Base-by-base conservation (phyloP, 1,139 yeast species). In the Fermentozyma sake region DNA sequence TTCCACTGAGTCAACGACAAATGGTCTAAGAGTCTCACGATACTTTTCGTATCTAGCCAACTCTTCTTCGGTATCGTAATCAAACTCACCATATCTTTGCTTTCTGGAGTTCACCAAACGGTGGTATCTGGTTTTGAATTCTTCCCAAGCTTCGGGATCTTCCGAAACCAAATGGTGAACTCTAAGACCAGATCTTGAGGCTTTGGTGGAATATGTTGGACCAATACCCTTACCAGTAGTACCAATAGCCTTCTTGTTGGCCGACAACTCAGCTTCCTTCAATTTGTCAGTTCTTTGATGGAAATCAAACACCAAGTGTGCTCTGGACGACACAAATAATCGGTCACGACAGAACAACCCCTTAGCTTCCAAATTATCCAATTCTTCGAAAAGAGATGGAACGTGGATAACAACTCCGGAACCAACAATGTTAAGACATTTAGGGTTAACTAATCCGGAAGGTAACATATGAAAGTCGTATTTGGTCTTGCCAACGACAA, bases 201-300 rank as follows among this genome's bases (percentile, higher is more conserved):
- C 95, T 68, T 91, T 91, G 44, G 98, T 87, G 23, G 96, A 81
- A 59, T 91, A 91, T 24, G 98, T 82, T 46, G 99, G 99, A 33
- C 99, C 99, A 52, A 91, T 91, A 61, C 99, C 99, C 59, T 93
- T 91, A 52, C 97, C 96, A 27, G 99, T 91, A 40, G 99, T 91
- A 46, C 99, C 99, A 50, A 91, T 91, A 24, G 95, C 79, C 63
- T 86, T 87, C 56, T 86, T 86, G 55, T 79, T 80, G 34, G 57
- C 59, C 18, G 91, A 79, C 33, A 93, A 73, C 60, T 91, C 98
- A 30, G 84, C 81, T 61, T 91, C 99, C 61, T 94, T 85, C 51
- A 91, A 72, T 49, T 89, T 91, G 55, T 91, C 99, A 29, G 95
- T 86, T 55, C 93, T 76, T 65, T 91, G 97, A 62, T 91, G 98